A percentile compares a stretch with the other conserved stretches of the same genome.
These are phyloP conservation scores for Fusarium duplospermum DNA, from an alignment of 2,329 filamentous ascomycete genomes.

Conservation along the genomic window DNA sequence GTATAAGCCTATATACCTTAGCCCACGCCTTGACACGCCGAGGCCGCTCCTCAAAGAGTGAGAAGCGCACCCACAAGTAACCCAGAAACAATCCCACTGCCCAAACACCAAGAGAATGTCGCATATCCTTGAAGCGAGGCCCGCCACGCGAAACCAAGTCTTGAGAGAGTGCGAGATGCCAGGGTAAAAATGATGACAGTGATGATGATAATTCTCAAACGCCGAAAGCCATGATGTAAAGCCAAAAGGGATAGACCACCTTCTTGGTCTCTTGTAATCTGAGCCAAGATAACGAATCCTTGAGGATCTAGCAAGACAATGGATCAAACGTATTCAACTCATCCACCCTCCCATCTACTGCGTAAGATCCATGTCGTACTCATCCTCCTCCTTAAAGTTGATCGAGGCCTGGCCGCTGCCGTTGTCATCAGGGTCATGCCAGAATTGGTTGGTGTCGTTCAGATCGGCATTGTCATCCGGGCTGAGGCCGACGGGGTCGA, in stretches of 20 bases:
- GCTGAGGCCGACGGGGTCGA: constrained; percentile 53
- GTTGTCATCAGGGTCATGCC: constrained; percentile 77
- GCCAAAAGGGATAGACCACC: neutral
- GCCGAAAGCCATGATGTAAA: constrained; percentile 27
- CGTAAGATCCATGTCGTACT: constrained; percentile 84
- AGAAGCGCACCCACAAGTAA: constrained; percentile 24
- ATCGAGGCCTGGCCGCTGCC: constrained; percentile 74
- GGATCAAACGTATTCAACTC: constrained; percentile 5
- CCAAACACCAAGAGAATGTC: constrained; percentile 33
- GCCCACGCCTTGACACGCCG: constrained; percentile 35
- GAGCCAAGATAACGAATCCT: neutral
- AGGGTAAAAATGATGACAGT: constrained; percentile 15
- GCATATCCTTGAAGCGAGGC: constrained; percentile 13
- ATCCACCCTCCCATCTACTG: constrained; percentile 36
- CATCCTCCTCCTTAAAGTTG: constrained; percentile 94
- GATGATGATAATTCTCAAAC: constrained; percentile 32
- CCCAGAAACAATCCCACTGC: constrained; percentile 21
- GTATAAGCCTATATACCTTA: constrained; percentile 37
- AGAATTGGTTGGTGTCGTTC: constrained; percentile 67
- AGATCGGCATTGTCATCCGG: constrained; percentile 60
- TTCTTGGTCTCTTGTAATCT: neutral
- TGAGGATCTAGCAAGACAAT: constrained; percentile 4
- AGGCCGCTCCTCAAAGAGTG: constrained; percentile 20
- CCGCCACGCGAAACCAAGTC: constrained; percentile 8
- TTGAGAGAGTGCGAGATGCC: constrained; percentile 26